Evolutionary conservation across 2,329 filamentous ascomycete genomes (phyloP).

Genomic region (Colletotrichum cordylinicola): DNA sequence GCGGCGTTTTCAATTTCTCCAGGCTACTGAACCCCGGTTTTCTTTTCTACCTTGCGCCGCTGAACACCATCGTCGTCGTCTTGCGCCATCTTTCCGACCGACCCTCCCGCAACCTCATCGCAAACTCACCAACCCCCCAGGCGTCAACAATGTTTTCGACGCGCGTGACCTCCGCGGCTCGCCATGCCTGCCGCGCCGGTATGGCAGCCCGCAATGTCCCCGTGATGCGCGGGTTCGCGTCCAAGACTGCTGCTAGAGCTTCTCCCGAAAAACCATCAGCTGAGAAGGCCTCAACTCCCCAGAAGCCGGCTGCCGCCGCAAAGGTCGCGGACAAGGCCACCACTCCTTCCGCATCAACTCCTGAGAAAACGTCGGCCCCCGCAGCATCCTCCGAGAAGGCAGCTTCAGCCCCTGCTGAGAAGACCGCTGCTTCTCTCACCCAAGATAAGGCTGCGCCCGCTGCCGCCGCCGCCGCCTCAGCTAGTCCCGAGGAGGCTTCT

Average conservation of each 20-base stretch:
- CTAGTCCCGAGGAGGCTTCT: neutral
- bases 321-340: neutral
- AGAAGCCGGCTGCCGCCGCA: neutral
- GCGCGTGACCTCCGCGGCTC: constrained; percentile 22
- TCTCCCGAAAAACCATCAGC: neutral
- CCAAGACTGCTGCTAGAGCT: constrained; percentile 18
- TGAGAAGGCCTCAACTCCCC: neutral
- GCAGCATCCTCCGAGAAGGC: neutral
- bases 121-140: neutral
- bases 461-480: neutral
- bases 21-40: neutral
- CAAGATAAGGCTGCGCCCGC: neutral
- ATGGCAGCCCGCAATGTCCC: neutral
- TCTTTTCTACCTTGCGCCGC: neutral
- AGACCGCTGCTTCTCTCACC: neutral
- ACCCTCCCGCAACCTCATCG: neutral
- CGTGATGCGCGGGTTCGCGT: constrained; percentile 9
- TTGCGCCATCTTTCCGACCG: neutral
- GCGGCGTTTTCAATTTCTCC: neutral
- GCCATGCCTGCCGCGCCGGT: constrained; percentile 11
- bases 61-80: neutral
- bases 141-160: constrained; percentile 26
- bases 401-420: neutral
- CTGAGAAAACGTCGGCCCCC: neutral
- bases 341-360: neutral